Evolutionary conservation across 352 stramenopile species (phyloP).

Genomic region (Thraustochytrium striatum): DNA sequence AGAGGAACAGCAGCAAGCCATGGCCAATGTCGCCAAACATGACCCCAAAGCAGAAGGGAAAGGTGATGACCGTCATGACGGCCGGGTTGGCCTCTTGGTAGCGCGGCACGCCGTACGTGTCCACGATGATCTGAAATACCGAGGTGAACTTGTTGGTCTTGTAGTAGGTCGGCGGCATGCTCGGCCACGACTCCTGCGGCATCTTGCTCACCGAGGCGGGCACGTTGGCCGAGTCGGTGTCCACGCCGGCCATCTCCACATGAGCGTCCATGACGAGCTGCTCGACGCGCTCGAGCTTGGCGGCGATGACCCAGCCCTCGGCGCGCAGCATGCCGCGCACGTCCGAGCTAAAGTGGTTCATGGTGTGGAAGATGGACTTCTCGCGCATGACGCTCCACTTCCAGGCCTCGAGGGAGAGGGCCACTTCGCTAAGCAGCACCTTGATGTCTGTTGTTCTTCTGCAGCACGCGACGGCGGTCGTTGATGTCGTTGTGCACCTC

Average conservation of each 20-base stretch:
- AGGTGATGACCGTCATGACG: conserved; percentile 97
- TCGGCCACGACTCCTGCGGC: conserved; percentile 71
- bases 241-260: conserved; percentile 88
- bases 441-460: conserved; percentile 92
- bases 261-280: conserved; percentile 72
- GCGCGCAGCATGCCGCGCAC: conserved; percentile 91
- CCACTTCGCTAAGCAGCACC: conserved; percentile 83
- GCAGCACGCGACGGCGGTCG: conserved; percentile 90
- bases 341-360: conserved; percentile 96
- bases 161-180: conserved; percentile 92
- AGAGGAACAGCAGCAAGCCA: conserved; percentile 86
- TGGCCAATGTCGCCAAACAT: conserved; percentile 99
- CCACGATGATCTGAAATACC: conserved; percentile 95
- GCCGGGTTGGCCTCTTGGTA: conserved; percentile 98
- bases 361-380: conserved; percentile 94
- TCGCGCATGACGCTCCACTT: conserved; percentile 93
- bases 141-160: conserved; percentile 98
- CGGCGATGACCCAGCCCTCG: conserved; percentile 91
- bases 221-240: conserved; percentile 84
- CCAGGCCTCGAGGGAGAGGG: conserved; percentile 89
- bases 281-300: conserved; percentile 58
- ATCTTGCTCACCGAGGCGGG: conserved; percentile 61
- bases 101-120: conserved; percentile 95
- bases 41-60: conserved; percentile 98
- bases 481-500: conserved; percentile 90